Evolutionary conservation across 306 rosid species (phyloP).

Genomic region (Lupinus albus): DNA sequence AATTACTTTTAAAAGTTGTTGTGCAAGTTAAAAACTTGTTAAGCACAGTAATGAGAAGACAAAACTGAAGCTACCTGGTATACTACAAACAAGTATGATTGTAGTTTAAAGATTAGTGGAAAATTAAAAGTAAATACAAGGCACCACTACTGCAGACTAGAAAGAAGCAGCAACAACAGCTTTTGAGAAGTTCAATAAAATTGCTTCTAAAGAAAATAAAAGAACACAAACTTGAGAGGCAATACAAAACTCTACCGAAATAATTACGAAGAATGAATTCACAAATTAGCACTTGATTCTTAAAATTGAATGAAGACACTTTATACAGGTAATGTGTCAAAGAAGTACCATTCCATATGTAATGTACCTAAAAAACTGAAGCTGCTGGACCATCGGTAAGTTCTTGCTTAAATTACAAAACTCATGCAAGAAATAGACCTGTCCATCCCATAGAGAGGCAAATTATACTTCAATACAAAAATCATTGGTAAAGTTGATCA

Average conservation of each 20-base stretch:
- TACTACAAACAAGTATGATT: neutral
- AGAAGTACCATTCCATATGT: slow-evolving; percentile 27
- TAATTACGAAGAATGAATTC: slow-evolving; percentile 33
- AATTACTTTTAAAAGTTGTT: no score
- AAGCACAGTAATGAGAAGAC: neutral
- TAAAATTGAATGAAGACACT: slow-evolving; percentile 1
- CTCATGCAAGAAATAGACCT: slow-evolving; percentile 88
- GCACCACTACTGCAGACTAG: slow-evolving; percentile 12
- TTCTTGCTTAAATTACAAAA: slow-evolving; percentile 87
- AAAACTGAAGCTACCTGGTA: slow-evolving; percentile 22
- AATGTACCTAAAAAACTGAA: slow-evolving; percentile 75
- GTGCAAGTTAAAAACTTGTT: slow-evolving; percentile 2
- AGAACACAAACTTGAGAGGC: neutral
- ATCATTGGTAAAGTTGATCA: neutral
- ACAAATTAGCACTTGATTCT: slow-evolving; percentile 26
- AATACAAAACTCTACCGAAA: slow-evolving; percentile 15
- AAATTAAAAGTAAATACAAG: slow-evolving; percentile 8
- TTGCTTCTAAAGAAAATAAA: slow-evolving; percentile 7
- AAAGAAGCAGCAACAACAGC: neutral
- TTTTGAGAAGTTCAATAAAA: slow-evolving; percentile 22
- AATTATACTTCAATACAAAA: slow-evolving; percentile 1
- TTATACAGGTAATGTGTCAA: neutral
- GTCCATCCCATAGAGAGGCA: slow-evolving; percentile 33
- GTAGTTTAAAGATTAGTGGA: slow-evolving; percentile 18
- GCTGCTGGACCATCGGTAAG: slow-evolving; percentile 91